phyloP scores from a whole-genome alignment of 371 early-diverging fungal species.

The Funneliformis caledonium region DNA sequence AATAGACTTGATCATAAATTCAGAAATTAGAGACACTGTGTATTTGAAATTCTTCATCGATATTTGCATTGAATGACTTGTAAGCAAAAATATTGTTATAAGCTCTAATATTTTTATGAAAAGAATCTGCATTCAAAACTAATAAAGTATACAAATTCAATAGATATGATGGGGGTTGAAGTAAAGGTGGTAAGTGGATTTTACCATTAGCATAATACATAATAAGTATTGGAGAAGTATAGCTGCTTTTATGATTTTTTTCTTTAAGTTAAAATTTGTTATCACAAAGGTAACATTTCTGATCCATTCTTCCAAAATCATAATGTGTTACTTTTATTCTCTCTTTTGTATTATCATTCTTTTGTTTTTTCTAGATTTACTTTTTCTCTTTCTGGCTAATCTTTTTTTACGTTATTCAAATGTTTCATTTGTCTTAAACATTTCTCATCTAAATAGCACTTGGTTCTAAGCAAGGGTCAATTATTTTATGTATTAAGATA shows the following conservation, averaged over 20 bases:
- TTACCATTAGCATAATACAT: neutral
- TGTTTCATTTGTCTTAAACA: neutral
- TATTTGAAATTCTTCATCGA: neutral
- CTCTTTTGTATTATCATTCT: neutral
- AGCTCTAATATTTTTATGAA: neutral
- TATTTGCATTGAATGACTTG: neutral
- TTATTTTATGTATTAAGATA: no score
- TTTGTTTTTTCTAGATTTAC: neutral
- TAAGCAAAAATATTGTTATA: conserved; percentile 14
- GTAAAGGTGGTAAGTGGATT: neutral
- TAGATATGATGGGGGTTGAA: neutral
- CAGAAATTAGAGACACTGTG: conserved; percentile 4
- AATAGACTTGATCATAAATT: neutral
- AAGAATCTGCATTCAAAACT: neutral
- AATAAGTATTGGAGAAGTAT: neutral
- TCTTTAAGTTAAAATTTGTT: neutral
- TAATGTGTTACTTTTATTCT: neutral
- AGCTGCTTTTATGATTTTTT: neutral
- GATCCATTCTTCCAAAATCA: neutral
- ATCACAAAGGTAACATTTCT: neutral
- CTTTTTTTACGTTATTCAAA: neutral
- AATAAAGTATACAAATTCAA: neutral
- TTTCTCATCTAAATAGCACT: no score
- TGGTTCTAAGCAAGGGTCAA: no score
- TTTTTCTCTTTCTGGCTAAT: neutral